Evolutionary conservation across 2,329 filamentous ascomycete genomes (phyloP), one percentile per base, ranked within the genome.

Genomic region (Stachybotrys echinatus): DNA sequence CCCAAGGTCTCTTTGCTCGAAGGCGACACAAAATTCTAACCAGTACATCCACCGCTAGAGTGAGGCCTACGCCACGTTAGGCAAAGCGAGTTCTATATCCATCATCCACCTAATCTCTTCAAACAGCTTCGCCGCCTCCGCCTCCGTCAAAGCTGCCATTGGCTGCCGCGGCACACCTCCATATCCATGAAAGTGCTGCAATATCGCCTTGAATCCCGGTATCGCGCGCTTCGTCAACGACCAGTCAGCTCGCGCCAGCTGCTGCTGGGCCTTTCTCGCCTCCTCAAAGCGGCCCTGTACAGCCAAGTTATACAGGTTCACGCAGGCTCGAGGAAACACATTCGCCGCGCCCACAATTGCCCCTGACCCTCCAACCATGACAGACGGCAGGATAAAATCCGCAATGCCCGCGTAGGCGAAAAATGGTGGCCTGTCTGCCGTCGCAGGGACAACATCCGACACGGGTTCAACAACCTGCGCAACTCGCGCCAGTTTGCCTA

Each of bases 311-410:
- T 85, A 72, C 2, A 85, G 75, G 61, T 75, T 71, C 47, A 84
- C 75, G 65, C 84, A 87, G 12, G 83, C 75, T 61, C 79, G 84
- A 27, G 87, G 87, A 3, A 84, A 79, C 47, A 90, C 77, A 67
- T 90, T 90, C 58, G 80, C 87, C 53, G 88, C 75, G 6, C 86
- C 87, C 22, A 83, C 85, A 50, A 91, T 82, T 59, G 89, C 81
- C 48, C 87, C 87, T 50, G 84, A 82, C 8, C 84, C 85, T 42
- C 86, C 87, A 7, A 77, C 85, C 31, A 85, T 74, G 38, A 89
- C 65, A 0, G 84, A 84, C 61, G 87, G 85, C 43, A 89, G 71
- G 3, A 83, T 79, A 66, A 89, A 89, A 67, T 90, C 87, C 45
- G 85, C 84, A 2, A 84, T 87, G 48, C 87, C 87, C 21, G 84